A percentile compares a stretch with the other conserved stretches of the same genome.
These are phyloP conservation scores for Cucurbita ficifolia DNA, from an alignment of 306 rosid genomes.

Conservation along the genomic window DNA sequence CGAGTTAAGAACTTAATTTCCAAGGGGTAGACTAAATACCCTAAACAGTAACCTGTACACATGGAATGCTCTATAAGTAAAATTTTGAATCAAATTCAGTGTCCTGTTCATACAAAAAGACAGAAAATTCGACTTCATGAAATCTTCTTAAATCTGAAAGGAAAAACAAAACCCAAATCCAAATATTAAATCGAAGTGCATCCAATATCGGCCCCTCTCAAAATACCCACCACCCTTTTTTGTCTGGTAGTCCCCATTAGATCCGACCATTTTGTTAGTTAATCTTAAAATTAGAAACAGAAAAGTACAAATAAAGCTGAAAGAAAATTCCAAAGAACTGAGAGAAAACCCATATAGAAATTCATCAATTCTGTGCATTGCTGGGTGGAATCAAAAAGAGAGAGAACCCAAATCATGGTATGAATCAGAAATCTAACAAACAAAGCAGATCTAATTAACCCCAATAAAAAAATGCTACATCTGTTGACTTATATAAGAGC, in stretches of 20 bases:
- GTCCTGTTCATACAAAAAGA: neutral
- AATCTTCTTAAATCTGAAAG: neutral
- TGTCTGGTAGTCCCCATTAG: slow-evolving; percentile 50
- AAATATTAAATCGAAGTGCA: slow-evolving; percentile 15
- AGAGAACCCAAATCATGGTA: neutral
- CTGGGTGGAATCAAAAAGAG: neutral
- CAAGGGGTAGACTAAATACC: neutral
- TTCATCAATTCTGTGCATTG: neutral
- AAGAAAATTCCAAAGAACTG: neutral
- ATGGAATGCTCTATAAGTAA: neutral
- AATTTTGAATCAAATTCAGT: neutral
- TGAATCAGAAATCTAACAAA: neutral
- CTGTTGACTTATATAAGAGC: neutral
- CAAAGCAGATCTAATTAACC: slow-evolving; percentile 1
- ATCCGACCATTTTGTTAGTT: slow-evolving; percentile 23
- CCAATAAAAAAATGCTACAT: neutral
- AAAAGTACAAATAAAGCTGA: neutral
- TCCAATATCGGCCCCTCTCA: slow-evolving; percentile 10
- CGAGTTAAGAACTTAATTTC: neutral
- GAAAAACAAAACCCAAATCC: neutral
- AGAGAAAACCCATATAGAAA: neutral
- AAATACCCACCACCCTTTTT: slow-evolving; percentile 25
- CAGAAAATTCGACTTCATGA: neutral
- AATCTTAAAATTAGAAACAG: neutral
- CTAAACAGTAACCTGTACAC: neutral